These are phyloP conservation scores for Lipomyces sp. DNA, from an alignment of 805 yeast species.

Conservation along the genomic window DNA sequence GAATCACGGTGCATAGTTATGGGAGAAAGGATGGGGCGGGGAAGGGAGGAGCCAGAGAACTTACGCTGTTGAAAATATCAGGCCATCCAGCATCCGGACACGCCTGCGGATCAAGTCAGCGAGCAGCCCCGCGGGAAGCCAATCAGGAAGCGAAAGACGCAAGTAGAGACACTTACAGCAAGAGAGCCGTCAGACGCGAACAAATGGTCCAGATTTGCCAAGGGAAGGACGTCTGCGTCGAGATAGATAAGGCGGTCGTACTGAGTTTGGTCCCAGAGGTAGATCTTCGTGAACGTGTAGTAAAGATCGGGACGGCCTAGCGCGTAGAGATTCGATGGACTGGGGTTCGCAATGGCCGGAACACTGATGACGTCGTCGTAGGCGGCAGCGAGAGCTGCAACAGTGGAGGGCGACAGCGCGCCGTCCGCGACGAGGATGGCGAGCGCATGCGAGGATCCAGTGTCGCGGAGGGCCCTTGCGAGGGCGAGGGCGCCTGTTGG, in stretches of 20 bases:
- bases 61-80: conserved; percentile 74
- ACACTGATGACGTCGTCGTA: conserved; percentile 36
- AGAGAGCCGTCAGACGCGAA: conserved; percentile 32
- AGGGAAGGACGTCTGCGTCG: conserved; percentile 55
- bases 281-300: conserved; percentile 49
- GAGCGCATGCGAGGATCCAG: conserved; percentile 31
- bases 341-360: conserved; percentile 32
- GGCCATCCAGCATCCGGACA: conserved; percentile 90
- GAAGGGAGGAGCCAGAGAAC: not conserved
- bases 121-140: too few relatives aligned
- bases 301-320: conserved; percentile 51
- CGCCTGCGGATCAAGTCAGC: conserved; percentile 42
- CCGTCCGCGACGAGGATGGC: conserved; percentile 32
- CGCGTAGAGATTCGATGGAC: conserved; percentile 32
- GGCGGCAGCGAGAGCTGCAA: conserved; percentile 17
- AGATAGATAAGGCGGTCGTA: conserved; percentile 46
- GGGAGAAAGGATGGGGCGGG: not conserved
- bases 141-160: not conserved
- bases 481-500: conserved; percentile 51
- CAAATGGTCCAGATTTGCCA: conserved; percentile 36
- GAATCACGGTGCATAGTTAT: too few relatives aligned
- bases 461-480: conserved; percentile 39
- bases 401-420: conserved; percentile 9
- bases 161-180: conserved; percentile 31
- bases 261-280: conserved; percentile 50